Base-by-base conservation (phyloP, 1,139 yeast genomes). In the Hyphopichia burtonii region DNA sequence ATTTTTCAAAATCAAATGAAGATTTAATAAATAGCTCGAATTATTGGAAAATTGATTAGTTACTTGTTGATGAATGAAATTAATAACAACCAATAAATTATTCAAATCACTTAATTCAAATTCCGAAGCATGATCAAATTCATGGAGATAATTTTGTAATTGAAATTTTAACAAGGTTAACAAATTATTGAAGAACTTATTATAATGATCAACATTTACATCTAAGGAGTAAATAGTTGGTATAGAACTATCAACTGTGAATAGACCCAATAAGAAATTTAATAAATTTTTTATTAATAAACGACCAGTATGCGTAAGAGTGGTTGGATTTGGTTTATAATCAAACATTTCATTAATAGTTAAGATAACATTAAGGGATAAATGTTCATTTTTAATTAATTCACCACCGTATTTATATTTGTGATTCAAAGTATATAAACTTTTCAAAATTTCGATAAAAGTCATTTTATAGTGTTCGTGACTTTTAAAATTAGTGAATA, bases 401-500 rank as follows among this genome's bases (percentile, higher is more conserved):
- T 41, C 41, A 14, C 43, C 34, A 20, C 43, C 37, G 34, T 45
- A 36, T n/a, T 49, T 43, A 38, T 54, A 54, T 38, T 58, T 59
- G 41, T 59, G 64, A 39, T 58, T 55, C 31, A 61, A 48, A 11
- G 64, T 59, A 35, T 58, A 59, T 22, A 63, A 46, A 16, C 64
- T 59, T 40, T 63, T 63, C 41, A 62, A 50, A n/a, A 62, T 44
- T 40, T 63, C 68, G n/a, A 51, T 52, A 36, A 57, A 43, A n/a
- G 52, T 50, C 48, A 54, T 44, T 30, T 54, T 40, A 28, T 42
- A 44, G 17, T 31, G 40, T 11, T 43, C 41, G 16, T 36, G 34
- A 15, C 5, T 19, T 22, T 37, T 40, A 20, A 36, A 37, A 11
- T 19, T 23, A 31, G 33, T 22, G 34, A 39, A 42, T 15, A 37